Percentiles rank a stretch among this genome's conserved stretches.
Evolutionary conservation across 441 rosid species (phyloP).

Genomic region (Kokia cookei): DNA sequence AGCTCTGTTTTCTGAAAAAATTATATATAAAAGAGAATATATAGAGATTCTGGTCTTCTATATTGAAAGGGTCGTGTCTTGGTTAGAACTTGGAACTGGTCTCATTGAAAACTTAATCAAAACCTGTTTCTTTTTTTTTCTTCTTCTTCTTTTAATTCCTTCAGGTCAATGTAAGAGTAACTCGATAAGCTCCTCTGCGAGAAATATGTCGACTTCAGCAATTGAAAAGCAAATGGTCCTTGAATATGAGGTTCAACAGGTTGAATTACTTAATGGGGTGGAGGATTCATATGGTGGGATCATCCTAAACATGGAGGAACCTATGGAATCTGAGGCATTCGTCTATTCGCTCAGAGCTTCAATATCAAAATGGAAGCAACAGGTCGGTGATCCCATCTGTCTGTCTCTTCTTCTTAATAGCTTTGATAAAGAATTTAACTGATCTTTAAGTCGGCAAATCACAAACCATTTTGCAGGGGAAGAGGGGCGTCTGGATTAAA

Average conservation of each 20-base stretch:
- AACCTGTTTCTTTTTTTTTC: background rate
- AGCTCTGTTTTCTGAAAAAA: too few relatives aligned
- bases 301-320: constrained; percentile 13
- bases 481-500: constrained; percentile 53
- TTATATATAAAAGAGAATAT: too few relatives aligned
- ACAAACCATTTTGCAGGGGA: constrained; percentile 32
- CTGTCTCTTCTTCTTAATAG: background rate
- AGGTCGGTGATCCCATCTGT: constrained; percentile 18
- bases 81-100: background rate
- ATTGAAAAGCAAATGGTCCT: constrained; percentile 1
- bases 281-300: constrained; percentile 32
- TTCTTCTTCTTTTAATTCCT: background rate
- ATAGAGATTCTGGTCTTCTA: background rate
- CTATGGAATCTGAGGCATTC: constrained; percentile 19
- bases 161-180: background rate
- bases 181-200: background rate
- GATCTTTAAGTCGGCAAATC: background rate
- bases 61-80: background rate
- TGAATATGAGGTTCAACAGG: constrained; percentile 10
- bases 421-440: background rate
- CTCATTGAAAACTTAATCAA: background rate
- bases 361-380: constrained; percentile 27
- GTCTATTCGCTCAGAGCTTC: constrained; percentile 31
- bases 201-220: constrained; percentile 17
- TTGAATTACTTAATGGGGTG: constrained; percentile 16